Evolutionary conservation across 139 green algal genomes (phyloP).

Genomic region (Dunaliella primolecta): DNA sequence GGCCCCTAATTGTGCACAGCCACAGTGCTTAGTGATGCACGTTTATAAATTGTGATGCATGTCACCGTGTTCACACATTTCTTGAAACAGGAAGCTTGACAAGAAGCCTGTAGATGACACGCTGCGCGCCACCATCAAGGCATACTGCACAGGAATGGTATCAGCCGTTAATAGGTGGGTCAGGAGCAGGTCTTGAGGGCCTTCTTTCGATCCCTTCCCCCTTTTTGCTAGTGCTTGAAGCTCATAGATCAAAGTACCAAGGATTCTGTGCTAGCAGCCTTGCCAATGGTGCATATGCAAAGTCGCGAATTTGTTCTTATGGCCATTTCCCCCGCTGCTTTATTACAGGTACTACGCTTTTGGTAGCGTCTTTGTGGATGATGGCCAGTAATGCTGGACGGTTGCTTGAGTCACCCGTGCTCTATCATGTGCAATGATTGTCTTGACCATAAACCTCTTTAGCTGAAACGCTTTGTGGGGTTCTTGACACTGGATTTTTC

Average conservation of each 20-base stretch:
- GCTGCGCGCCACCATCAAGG: slow-evolving; percentile 52
- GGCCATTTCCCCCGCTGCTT: neutral
- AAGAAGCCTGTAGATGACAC: slow-evolving; percentile 59
- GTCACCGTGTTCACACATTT: no score
- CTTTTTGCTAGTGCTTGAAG: neutral
- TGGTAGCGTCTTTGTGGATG: slow-evolving; percentile 79
- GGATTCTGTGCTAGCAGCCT: neutral
- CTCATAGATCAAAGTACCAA: neutral
- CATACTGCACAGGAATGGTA: slow-evolving; percentile 69
- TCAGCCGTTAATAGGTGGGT: slow-evolving; percentile 77
- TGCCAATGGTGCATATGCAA: neutral
- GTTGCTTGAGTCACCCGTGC: no score
- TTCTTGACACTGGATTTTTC: no score
- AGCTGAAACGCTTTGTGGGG: no score
- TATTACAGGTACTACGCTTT: slow-evolving; percentile 78
- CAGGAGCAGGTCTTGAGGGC: no score
- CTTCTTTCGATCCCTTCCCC: slow-evolving; percentile 5
- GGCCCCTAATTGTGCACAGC: neutral
- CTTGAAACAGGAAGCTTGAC: slow-evolving; percentile 58
- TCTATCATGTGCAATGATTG: no score
- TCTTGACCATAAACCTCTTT: no score
- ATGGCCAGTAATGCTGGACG: slow-evolving; percentile 44
- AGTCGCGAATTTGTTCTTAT: neutral
- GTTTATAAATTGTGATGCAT: neutral
- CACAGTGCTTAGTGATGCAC: neutral